These are phyloP conservation scores for Penicillium soppii DNA, from an alignment of 495 filamentous ascomycete genomes.

Conservation along the genomic window DNA sequence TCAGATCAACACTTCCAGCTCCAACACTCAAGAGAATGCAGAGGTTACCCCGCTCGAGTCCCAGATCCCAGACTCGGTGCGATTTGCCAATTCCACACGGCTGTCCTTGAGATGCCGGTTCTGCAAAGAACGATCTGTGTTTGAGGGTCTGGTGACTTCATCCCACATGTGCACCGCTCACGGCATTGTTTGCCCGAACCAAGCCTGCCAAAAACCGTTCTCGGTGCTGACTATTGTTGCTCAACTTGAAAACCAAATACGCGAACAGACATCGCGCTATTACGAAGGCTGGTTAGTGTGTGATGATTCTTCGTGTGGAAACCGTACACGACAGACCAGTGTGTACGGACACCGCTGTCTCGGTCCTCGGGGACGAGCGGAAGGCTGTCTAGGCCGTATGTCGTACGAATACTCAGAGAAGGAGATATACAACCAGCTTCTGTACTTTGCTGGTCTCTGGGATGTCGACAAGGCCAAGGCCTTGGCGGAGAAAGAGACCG, in stretches of 20 bases:
- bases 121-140: constrained; percentile 70
- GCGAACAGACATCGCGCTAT: constrained; percentile 74
- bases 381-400: constrained; percentile 87
- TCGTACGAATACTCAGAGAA: constrained; percentile 84
- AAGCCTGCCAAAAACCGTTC: constrained; percentile 60
- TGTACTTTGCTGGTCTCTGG: constrained; percentile 83
- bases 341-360: constrained; percentile 90
- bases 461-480: constrained; percentile 81
- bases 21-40: constrained; percentile 50
- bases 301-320: constrained; percentile 82
- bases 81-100: constrained; percentile 77
- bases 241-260: constrained; percentile 82
- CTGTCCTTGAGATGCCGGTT: constrained; percentile 75
- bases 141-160: constrained; percentile 67
- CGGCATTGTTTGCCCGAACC: constrained; percentile 71
- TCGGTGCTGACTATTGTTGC: constrained; percentile 73
- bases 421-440: constrained; percentile 87
- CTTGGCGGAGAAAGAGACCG: constrained; percentile 43
- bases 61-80: constrained; percentile 79
- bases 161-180: constrained; percentile 59
- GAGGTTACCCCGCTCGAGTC: constrained; percentile 85
- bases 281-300: constrained; percentile 92
- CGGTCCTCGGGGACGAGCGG: constrained; percentile 76
- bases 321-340: constrained; percentile 84
- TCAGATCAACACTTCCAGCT: constrained; percentile 61